phyloP scores from a whole-genome alignment of 2,329 filamentous ascomycete species.

The Balansia obtecta region DNA sequence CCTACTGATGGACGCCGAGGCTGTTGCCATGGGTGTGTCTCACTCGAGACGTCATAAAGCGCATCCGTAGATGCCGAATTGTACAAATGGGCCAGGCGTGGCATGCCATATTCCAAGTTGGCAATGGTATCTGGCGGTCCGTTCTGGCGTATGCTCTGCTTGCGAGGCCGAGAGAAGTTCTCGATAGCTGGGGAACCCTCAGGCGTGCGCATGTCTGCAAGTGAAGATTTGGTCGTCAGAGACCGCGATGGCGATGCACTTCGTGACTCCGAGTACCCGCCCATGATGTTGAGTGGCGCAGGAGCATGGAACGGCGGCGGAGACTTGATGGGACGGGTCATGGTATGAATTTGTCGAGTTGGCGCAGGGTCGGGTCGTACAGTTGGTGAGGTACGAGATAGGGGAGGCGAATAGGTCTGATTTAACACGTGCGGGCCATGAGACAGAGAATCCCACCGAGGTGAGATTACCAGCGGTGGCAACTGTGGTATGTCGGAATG shows the following conservation, averaged over 20 bases:
- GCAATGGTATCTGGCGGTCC: conserved; percentile 8
- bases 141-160: conserved; percentile 36
- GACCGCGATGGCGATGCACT: conserved; percentile 19
- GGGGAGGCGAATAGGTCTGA: conserved; percentile 5
- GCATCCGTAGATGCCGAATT: conserved; percentile 16
- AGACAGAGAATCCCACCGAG: conserved; percentile 32
- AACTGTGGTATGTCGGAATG: conserved; percentile 13
- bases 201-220: conserved; percentile 21
- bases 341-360: not conserved
- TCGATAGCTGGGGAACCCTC: conserved; percentile 28
- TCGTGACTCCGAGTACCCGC: conserved; percentile 11
- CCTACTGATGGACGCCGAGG: conserved; percentile 34
- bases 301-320: conserved; percentile 7
- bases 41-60: conserved; percentile 17
- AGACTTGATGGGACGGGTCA: not conserved
- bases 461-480: conserved; percentile 24
- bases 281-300: conserved; percentile 7
- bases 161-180: conserved; percentile 49
- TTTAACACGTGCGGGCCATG: conserved; percentile 16
- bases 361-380: not conserved
- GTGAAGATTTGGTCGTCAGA: conserved; percentile 19
- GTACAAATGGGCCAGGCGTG: conserved; percentile 14
- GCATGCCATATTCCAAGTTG: conserved; percentile 19
- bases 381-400: conserved; percentile 1
- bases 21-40: conserved; percentile 27